Evolutionary conservation across 2,329 filamentous ascomycete genomes (phyloP), one percentile per base, ranked within the genome.

Genomic region (Sarocladiaceae sp.): DNA sequence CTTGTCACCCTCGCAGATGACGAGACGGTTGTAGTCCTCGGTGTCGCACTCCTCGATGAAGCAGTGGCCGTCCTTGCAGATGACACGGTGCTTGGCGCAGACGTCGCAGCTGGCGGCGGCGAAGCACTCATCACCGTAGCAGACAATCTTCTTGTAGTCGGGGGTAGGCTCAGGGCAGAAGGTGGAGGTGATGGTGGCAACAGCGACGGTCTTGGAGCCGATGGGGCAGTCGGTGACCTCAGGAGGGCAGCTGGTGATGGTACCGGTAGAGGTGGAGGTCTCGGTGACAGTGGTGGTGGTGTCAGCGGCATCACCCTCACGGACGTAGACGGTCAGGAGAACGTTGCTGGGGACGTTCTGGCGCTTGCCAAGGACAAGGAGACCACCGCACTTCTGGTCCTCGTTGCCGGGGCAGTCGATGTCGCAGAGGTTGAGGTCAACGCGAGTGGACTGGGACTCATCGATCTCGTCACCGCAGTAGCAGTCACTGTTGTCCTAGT

Each of bases 71-170:
- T 59, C 60, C 3, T 58, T 2, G 65, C 68, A 71, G 58, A 66
- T 58, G 54, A 68, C 60, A 12, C 66, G 65, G 49, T 65, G 54
- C 53, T 62, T 55, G 58, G 59, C 61, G 25, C 63, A 53, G 28
- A 62, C 58, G 46, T 55, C 15, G 62, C 57, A 62, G 44, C 62
- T 59, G 56, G 59, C 55, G 53, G 64, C 63, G 28, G 57, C 60
- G 29, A 55, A 52, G 59, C 69, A 71, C 58, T 58, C 46, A 20
- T 62, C 64, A 23, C 67, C 67, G 54, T 62, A 63, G 60, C 67
- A 69, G 60, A 67, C 61, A 17, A 71, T 59, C 57, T 62, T 64
- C 59, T 66, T 64, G 57, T 60, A 58, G 40, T 39, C 25, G 31
- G 54, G 54, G 17, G 57, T 58, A 36, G 63, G 56, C 37, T 57